Conservation (phyloP, 83 land plant genomes). For the Picea abies region DNA sequence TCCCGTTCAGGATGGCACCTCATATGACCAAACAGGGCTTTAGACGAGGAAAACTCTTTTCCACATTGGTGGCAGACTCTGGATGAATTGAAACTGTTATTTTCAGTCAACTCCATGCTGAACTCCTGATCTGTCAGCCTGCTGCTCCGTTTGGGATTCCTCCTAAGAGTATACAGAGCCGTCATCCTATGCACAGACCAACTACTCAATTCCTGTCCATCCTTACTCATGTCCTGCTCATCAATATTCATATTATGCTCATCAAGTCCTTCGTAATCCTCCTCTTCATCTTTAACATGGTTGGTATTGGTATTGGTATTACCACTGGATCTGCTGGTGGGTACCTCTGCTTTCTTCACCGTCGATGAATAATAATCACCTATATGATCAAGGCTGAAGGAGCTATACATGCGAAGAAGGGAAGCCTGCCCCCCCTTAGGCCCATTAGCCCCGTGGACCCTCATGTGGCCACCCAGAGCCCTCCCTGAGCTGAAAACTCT, state of each 20-base stretch:
- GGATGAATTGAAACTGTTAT: background rate
- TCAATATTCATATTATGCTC: background rate
- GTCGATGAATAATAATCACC: background rate
- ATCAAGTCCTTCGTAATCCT: background rate
- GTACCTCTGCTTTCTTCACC: constrained; percentile 9
- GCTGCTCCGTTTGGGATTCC: constrained; percentile 26
- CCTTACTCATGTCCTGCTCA: background rate
- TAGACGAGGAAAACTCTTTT: constrained; percentile 33
- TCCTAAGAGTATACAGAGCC: constrained; percentile 16
- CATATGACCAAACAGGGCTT: constrained; percentile 56
- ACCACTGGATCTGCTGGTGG: constrained; percentile 18
- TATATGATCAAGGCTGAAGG: no score
- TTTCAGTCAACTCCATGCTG: constrained; percentile 4
- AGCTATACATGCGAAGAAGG: no score
- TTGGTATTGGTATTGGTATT: background rate
- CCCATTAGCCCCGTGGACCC: constrained; percentile 24
- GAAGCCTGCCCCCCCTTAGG: no score
- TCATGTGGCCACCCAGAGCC: constrained; percentile 42
- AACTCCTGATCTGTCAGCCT: constrained; percentile 16
- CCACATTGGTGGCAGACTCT: constrained; percentile 29
- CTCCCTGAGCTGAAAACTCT: constrained; percentile 32
- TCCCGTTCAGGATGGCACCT: constrained; percentile 57
- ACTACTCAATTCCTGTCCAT: background rate
- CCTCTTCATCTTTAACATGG: constrained; percentile 1
- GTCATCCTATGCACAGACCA: background rate